Percentiles rank a stretch among this genome's conserved stretches.
These are phyloP conservation scores for Rugonectria rugulosa DNA, from an alignment of 2,329 filamentous ascomycete species.

Conservation along the genomic window DNA sequence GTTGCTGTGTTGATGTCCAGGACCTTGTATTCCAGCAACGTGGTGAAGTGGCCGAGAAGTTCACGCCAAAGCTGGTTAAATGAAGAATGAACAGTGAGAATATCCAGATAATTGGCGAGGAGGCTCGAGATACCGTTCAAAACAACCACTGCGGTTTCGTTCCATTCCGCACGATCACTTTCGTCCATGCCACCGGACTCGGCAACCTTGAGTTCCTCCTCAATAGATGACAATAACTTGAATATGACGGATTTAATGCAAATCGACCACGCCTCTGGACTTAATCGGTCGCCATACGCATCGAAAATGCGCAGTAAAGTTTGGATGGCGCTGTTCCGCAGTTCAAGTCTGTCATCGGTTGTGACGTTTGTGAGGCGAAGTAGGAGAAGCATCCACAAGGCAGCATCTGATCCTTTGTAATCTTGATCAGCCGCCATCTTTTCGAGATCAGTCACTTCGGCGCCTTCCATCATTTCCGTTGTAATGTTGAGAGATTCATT, in stretches of 20 bases:
- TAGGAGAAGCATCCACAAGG: constrained; percentile 81
- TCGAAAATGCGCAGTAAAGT: constrained; percentile 92
- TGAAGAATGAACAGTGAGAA: constrained; percentile 69
- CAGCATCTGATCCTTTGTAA: constrained; percentile 69
- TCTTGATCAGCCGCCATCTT: constrained; percentile 66
- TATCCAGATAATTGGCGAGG: constrained; percentile 77
- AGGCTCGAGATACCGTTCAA: constrained; percentile 76
- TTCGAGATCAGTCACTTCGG: constrained; percentile 60
- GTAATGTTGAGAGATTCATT: constrained; percentile 66
- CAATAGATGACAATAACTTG: constrained; percentile 76
- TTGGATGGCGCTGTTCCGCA: constrained; percentile 88
- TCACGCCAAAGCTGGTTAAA: constrained; percentile 80
- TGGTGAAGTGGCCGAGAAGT: constrained; percentile 73
- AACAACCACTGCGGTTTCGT: constrained; percentile 78
- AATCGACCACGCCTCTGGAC: constrained; percentile 80
- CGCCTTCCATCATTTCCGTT: constrained; percentile 60
- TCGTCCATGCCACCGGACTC: constrained; percentile 49
- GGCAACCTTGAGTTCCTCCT: constrained; percentile 58
- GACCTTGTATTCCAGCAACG: constrained; percentile 66
- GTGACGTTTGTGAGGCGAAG: constrained; percentile 75
- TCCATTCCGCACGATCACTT: constrained; percentile 65
- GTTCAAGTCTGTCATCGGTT: constrained; percentile 74
- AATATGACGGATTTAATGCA: constrained; percentile 85
- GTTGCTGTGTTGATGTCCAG: constrained; percentile 77
- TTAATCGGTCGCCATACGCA: constrained; percentile 83